A percentile compares a stretch with the other conserved stretches of the same genome.
phyloP scores from a whole-genome alignment of 2,329 filamentous ascomycete species.

The Nemania sp. region DNA sequence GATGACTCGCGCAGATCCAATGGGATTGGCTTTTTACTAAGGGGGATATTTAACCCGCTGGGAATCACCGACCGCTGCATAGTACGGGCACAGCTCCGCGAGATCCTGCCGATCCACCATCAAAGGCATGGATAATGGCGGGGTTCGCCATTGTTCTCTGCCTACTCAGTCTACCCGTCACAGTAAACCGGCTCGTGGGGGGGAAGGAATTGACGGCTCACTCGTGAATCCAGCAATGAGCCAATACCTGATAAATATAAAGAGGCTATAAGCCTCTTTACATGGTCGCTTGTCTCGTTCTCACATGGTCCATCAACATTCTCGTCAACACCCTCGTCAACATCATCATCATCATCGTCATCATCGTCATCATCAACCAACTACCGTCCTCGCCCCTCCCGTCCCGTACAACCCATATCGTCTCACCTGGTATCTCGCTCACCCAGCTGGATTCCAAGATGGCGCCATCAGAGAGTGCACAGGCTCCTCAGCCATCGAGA shows the following conservation, averaged over 20 bases:
- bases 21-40: slow-evolving; percentile 31
- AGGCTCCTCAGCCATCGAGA: slow-evolving; percentile 51
- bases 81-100: slow-evolving; percentile 39
- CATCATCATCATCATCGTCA: background rate
- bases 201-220: background rate
- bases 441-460: slow-evolving; percentile 35
- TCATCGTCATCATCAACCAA: slow-evolving; percentile 7
- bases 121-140: slow-evolving; percentile 42
- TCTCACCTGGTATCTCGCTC: background rate
- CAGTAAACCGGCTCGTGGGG: slow-evolving; percentile 34
- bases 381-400: background rate
- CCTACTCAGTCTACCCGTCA: slow-evolving; percentile 40
- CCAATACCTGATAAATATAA: slow-evolving; percentile 36
- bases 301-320: slow-evolving; percentile 5
- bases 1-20: slow-evolving; percentile 19
- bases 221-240: slow-evolving; percentile 9
- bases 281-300: slow-evolving; percentile 10
- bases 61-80: slow-evolving; percentile 38
- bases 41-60: slow-evolving; percentile 49
- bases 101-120: slow-evolving; percentile 45
- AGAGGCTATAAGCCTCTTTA: slow-evolving; percentile 9
- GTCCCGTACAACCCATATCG: background rate
- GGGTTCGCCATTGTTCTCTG: slow-evolving; percentile 43
- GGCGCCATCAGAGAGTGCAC: slow-evolving; percentile 43
- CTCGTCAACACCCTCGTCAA: background rate